Conservation (phyloP, 805 yeast genomes). For the Candida maesae region DNA sequence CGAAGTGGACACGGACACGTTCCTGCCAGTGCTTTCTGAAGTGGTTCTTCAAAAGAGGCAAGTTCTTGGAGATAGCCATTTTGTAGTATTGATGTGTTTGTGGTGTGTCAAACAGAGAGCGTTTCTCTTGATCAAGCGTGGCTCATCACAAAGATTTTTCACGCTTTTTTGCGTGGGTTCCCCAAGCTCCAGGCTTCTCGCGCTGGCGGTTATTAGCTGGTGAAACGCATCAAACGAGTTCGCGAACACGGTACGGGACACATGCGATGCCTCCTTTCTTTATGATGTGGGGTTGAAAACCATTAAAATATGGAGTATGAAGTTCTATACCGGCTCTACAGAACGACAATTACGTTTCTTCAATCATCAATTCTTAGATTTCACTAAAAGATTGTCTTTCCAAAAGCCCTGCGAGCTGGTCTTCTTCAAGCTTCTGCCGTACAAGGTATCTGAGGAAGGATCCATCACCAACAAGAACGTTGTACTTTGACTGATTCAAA, state of each 20-base stretch:
- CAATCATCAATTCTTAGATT: not conserved
- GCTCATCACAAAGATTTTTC: conserved; percentile 14
- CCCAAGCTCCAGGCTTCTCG: too few relatives aligned
- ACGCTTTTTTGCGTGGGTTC: conserved; percentile 17
- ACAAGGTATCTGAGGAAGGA: conserved; percentile 6
- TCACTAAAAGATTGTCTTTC: not conserved
- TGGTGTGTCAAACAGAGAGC: not conserved
- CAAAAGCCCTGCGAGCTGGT: not conserved
- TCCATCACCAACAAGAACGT: conserved; percentile 6
- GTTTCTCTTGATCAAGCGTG: too few relatives aligned
- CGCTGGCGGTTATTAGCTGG: not conserved
- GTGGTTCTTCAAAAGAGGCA: conserved; percentile 99
- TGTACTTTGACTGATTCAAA: not conserved
- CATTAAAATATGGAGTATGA: too few relatives aligned
- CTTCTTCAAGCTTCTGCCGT: conserved; percentile 1
- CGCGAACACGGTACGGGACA: conserved; percentile 7
- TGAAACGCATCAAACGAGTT: not conserved
- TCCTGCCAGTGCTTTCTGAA: conserved; percentile 99
- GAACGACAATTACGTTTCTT: too few relatives aligned
- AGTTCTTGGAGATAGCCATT: conserved; percentile 91
- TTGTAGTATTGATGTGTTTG: not conserved
- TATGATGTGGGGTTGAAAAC: too few relatives aligned
- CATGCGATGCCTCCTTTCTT: too few relatives aligned
- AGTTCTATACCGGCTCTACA: too few relatives aligned
- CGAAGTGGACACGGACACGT: conserved; percentile 98